Percentiles rank a stretch among this genome's conserved stretches.
phyloP scores from a whole-genome alignment of 495 filamentous ascomycete species.

The Corynascus novoguineensis region DNA sequence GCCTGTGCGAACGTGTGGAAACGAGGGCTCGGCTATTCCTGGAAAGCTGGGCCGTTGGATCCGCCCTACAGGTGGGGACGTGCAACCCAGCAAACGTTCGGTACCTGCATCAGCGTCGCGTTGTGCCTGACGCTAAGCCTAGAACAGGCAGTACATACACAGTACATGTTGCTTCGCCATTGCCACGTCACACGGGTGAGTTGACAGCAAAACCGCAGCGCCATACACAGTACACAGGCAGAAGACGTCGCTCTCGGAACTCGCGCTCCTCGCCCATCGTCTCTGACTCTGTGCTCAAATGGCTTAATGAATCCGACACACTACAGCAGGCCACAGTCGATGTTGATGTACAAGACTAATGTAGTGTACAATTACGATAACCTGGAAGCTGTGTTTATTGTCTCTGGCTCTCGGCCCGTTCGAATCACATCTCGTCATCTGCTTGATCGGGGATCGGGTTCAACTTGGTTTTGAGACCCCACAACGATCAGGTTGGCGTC shows the following conservation, averaged over 20 bases:
- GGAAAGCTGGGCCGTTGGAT: slow-evolving; percentile 1
- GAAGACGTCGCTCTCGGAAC: too few relatives aligned
- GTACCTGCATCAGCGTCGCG: slow-evolving; percentile 2
- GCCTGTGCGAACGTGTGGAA: neutral
- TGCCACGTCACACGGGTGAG: neutral
- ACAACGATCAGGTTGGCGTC: neutral
- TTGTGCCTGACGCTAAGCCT: neutral
- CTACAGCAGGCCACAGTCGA: too few relatives aligned
- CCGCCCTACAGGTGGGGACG: slow-evolving; percentile 4
- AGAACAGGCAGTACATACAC: neutral
- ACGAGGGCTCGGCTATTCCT: neutral
- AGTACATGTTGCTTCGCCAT: neutral
- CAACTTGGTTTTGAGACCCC: neutral
- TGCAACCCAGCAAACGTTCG: slow-evolving; percentile 4
- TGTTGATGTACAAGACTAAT: too few relatives aligned
- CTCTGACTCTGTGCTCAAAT: too few relatives aligned
- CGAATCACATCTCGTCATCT: neutral
- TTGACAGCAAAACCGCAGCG: neutral
- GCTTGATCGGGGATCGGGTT: neutral
- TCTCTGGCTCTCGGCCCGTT: neutral
- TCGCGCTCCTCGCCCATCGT: too few relatives aligned
- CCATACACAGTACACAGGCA: too few relatives aligned
- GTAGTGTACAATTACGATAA: too few relatives aligned
- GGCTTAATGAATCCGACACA: too few relatives aligned
- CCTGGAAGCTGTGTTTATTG: too few relatives aligned